phyloP scores from a whole-genome alignment of 116 monocot genomes.

The Thalassia testudinum region DNA sequence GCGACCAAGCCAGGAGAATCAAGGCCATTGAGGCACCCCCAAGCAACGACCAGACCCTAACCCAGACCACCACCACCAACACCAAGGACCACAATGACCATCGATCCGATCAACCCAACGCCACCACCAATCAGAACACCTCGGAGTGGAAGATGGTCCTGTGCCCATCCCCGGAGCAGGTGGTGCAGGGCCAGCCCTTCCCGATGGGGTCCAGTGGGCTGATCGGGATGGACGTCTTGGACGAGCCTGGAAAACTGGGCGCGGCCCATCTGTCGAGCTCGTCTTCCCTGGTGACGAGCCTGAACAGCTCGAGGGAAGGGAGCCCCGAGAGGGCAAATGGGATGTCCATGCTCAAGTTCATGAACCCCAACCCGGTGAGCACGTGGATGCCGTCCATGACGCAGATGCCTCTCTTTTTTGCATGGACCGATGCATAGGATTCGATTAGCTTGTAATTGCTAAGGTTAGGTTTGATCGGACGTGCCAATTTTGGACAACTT shows the following conservation, averaged over 20 bases:
- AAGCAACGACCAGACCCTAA: not conserved
- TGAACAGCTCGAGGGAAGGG: slow-evolving; percentile 49
- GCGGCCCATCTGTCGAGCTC: slow-evolving; percentile 29
- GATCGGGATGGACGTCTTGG: slow-evolving; percentile 22
- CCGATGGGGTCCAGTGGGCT: slow-evolving; percentile 14
- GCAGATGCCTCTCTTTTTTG: slow-evolving; percentile 71
- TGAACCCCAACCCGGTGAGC: slow-evolving; percentile 15
- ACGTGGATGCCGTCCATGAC: slow-evolving; percentile 39
- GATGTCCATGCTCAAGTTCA: slow-evolving; percentile 26
- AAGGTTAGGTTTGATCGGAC: not conserved
- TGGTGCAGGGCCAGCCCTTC: slow-evolving; percentile 6
- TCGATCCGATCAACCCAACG: not conserved
- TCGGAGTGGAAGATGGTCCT: slow-evolving; percentile 36
- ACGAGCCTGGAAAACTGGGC: slow-evolving; percentile 17
- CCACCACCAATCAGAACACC: not conserved
- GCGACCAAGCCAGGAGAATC: slow-evolving; percentile 35
- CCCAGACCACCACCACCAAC: slow-evolving; percentile 1
- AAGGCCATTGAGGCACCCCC: slow-evolving; percentile 13
- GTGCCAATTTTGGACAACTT: slow-evolving; percentile 13
- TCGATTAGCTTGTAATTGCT: not conserved
- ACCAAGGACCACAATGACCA: slow-evolving; percentile 1
- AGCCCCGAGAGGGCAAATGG: slow-evolving; percentile 24
- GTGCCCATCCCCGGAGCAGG: slow-evolving; percentile 13
- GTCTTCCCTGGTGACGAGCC: slow-evolving; percentile 48
- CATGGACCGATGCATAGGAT: slow-evolving; percentile 47